Conservation (phyloP, 805 yeast species). For the Lipomyces spencermartinsiae region DNA sequence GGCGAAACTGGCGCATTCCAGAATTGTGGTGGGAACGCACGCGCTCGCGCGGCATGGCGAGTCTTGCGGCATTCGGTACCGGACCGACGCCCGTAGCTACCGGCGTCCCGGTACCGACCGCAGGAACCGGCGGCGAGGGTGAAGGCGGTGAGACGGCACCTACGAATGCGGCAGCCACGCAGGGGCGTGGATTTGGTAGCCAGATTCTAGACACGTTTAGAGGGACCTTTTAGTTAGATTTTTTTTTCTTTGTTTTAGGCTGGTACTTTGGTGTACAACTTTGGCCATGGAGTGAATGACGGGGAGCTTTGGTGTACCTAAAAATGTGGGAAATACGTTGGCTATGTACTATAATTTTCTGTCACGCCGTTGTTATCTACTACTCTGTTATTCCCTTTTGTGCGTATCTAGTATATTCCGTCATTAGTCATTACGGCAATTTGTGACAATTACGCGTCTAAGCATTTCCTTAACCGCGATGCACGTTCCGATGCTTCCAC, state of each 20-base stretch:
- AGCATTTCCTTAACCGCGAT: neutral
- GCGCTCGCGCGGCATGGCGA: slow-evolving; percentile 13
- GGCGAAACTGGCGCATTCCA: slow-evolving; percentile 51
- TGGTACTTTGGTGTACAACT: neutral
- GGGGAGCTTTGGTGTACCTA: neutral
- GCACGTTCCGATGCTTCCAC: too few relatives aligned
- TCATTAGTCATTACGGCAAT: neutral
- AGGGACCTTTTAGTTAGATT: slow-evolving; percentile 13
- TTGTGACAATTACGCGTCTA: neutral
- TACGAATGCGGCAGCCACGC: slow-evolving; percentile 8
- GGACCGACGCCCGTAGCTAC: slow-evolving; percentile 22
- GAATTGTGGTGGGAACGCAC: slow-evolving; percentile 35
- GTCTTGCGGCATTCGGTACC: slow-evolving; percentile 21
- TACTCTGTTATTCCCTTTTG: neutral
- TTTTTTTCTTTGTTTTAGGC: neutral
- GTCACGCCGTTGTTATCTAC: neutral
- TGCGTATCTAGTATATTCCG: neutral
- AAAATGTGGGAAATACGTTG: neutral
- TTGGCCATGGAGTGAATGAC: neutral
- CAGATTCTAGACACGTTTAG: slow-evolving; percentile 35
- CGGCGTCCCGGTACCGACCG: slow-evolving; percentile 17
- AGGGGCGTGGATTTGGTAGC: slow-evolving; percentile 24
- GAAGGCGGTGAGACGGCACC: slow-evolving; percentile 2
- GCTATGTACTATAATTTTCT: neutral
- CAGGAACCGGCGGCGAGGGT: slow-evolving; percentile 2